These are phyloP conservation scores for Lactarius sp. DNA, from an alignment of 768 basidiomycete species.

Conservation along the genomic window DNA sequence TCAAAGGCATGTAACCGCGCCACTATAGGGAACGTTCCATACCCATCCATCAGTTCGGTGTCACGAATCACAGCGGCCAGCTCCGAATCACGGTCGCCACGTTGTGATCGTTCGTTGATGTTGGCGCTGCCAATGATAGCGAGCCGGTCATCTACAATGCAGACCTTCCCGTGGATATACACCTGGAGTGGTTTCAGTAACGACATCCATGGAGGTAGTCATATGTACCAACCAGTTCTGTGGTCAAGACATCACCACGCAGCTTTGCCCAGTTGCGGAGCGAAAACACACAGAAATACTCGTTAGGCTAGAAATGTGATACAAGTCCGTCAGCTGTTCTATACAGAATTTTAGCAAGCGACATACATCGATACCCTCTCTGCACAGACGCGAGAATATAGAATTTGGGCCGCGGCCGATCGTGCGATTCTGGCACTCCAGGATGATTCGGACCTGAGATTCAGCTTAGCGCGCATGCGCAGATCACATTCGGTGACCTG, in stretches of 20 bases:
- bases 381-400: constrained; percentile 79
- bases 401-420: constrained; percentile 87
- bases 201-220: background rate
- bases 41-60: constrained; percentile 96
- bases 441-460: constrained; percentile 78
- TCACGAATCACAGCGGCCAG: constrained; percentile 89
- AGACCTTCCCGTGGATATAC: constrained; percentile 85
- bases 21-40: background rate
- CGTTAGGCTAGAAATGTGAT: constrained; percentile 62
- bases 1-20: background rate
- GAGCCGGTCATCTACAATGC: constrained; percentile 90
- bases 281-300: constrained; percentile 88
- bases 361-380: constrained; percentile 84
- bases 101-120: constrained; percentile 94
- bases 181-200: constrained; percentile 43
- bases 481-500: background rate
- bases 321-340: constrained; percentile 6
- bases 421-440: constrained; percentile 92
- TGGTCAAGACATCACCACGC: constrained; percentile 74
- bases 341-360: background rate
- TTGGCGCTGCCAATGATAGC: constrained; percentile 96
- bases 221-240: constrained; percentile 63
- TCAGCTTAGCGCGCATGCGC: constrained; percentile 10
- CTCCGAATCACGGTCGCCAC: constrained; percentile 96
- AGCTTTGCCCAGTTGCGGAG: constrained; percentile 93